Evolutionary conservation across 2,329 filamentous ascomycete species (phyloP).

Genomic region (Hypoxylon rubiginosum): DNA sequence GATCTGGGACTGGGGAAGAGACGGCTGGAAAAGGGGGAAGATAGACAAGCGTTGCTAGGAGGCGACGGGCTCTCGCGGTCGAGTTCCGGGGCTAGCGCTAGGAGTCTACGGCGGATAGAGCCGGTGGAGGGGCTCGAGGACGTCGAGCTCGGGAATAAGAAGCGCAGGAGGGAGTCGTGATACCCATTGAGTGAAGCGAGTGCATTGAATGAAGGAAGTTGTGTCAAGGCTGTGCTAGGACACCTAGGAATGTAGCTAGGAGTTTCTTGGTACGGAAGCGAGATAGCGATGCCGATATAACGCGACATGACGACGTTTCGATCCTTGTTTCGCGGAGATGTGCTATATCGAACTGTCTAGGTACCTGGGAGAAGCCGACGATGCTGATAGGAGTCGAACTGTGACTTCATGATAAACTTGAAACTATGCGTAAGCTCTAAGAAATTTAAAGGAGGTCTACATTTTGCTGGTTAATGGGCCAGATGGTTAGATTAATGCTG

Average conservation of each 20-base stretch:
- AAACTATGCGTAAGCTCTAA: too few relatives aligned
- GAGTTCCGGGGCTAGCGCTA: slow-evolving; percentile 26
- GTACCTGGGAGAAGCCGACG: too few relatives aligned
- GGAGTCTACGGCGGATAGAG: slow-evolving; percentile 29
- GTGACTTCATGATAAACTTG: too few relatives aligned
- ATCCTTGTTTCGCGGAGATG: neutral
- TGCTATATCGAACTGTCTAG: too few relatives aligned
- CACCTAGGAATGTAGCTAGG: neutral
- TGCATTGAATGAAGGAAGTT: slow-evolving; percentile 11
- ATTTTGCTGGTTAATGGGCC: too few relatives aligned
- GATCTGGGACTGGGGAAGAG: neutral
- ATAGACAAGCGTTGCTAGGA: slow-evolving; percentile 26
- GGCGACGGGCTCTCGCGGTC: slow-evolving; percentile 26
- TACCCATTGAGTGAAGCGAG: slow-evolving; percentile 24
- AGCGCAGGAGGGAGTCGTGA: slow-evolving; percentile 37
- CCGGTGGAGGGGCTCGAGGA: slow-evolving; percentile 45
- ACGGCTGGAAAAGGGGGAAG: slow-evolving; percentile 12
- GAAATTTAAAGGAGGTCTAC: too few relatives aligned
- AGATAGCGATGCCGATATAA: neutral
- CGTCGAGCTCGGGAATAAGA: slow-evolving; percentile 40
- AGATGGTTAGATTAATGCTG: too few relatives aligned
- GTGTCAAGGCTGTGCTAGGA: too few relatives aligned
- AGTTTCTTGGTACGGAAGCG: neutral
- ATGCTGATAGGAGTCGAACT: too few relatives aligned
- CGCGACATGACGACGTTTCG: neutral